Evolutionary conservation across 164 flowering plant species (phyloP).

Genomic region (Liriodendron chinense): DNA sequence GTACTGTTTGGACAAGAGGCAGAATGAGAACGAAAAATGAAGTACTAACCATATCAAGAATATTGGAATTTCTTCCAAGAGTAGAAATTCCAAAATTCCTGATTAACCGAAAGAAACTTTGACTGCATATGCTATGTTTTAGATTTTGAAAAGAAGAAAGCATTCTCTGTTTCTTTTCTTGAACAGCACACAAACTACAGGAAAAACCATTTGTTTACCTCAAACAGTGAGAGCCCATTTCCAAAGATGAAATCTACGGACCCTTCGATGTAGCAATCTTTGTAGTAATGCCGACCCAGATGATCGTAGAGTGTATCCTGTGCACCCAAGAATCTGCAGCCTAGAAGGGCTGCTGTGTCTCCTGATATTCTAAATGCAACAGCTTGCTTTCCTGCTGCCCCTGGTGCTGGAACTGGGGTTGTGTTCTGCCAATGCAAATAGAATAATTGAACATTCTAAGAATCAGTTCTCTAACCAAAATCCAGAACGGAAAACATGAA

Average conservation of each 20-base stretch:
- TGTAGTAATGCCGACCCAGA: constrained; percentile 87
- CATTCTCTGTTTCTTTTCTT: no score
- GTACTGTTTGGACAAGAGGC: no score
- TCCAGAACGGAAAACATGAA: not conserved
- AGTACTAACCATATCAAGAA: no score
- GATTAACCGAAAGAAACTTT: no score
- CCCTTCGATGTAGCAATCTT: constrained; percentile 96
- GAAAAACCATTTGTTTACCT: no score
- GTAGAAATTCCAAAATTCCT: no score
- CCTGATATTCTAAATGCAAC: constrained; percentile 93
- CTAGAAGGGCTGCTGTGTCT: constrained; percentile 79
- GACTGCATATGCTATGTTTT: no score
- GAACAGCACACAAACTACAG: no score
- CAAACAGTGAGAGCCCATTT: constrained; percentile 74
- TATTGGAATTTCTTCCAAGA: no score
- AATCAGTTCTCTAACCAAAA: constrained; percentile 7
- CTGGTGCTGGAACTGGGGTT: constrained; percentile 79
- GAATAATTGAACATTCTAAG: not conserved
- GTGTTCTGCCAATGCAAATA: constrained; percentile 60
- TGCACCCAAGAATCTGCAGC: constrained; percentile 86
- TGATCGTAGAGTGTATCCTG: constrained; percentile 97
- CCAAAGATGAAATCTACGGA: constrained; percentile 97
- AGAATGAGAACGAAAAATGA: no score
- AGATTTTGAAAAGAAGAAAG: no score
- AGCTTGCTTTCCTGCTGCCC: constrained; percentile 86